Evolutionary conservation across 495 filamentous ascomycete species (phyloP).

Genomic region (Parmelia sp.): DNA sequence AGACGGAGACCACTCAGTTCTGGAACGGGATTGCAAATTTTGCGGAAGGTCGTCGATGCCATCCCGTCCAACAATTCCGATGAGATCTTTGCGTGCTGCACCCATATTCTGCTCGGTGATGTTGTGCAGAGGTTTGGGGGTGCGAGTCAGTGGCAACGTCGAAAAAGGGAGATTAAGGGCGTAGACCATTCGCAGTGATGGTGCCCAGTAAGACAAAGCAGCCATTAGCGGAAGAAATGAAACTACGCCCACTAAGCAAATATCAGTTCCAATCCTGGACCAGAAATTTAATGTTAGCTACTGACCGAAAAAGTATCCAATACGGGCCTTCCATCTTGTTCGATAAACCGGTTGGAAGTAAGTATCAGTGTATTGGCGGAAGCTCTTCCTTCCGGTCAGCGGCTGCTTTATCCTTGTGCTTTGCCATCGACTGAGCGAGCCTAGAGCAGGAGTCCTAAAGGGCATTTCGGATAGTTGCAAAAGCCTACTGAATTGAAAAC

Average conservation of each 20-base stretch:
- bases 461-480: neutral
- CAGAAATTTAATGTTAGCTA: neutral
- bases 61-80: slow-evolving; percentile 9
- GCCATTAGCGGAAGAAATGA: neutral
- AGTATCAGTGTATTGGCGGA: slow-evolving; percentile 1
- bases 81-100: slow-evolving; percentile 16
- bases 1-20: slow-evolving; percentile 18
- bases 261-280: neutral
- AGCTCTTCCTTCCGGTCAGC: neutral
- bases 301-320: neutral
- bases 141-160: neutral
- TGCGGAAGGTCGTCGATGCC: slow-evolving; percentile 9
- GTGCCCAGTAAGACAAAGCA: neutral
- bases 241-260: neutral
- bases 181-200: neutral
- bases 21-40: slow-evolving; percentile 14
- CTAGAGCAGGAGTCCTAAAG: neutral
- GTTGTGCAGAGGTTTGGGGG: neutral
- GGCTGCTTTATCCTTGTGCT: neutral
- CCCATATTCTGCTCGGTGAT: slow-evolving; percentile 13
- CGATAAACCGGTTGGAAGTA: neutral
- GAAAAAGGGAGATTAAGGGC: too few species aligned
- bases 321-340: neutral
- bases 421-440: neutral
- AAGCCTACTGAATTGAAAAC: neutral